Conservation (phyloP, 345 rosid genomes). For the Ailanthus altissimus region DNA sequence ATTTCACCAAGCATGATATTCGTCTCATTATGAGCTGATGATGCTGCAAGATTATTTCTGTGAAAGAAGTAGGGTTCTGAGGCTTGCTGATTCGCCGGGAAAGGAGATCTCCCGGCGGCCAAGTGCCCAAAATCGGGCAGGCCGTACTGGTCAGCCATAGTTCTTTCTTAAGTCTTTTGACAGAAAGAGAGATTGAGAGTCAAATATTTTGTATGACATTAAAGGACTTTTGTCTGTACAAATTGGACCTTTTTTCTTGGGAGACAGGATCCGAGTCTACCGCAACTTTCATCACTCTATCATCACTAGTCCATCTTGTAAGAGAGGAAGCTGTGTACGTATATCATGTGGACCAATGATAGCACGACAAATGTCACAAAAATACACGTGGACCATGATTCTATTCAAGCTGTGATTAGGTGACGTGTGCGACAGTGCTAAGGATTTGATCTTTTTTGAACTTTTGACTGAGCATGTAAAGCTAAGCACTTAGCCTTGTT, state of each 20-base stretch:
- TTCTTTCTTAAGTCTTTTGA: conserved; percentile 7
- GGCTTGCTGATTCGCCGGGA: conserved; percentile 33
- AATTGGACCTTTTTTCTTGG: conserved; percentile 30
- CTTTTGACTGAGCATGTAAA: conserved; percentile 10
- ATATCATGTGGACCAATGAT: conserved; percentile 13
- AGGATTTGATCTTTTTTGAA: not conserved
- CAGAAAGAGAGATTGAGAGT: conserved; percentile 14
- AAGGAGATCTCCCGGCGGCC: conserved; percentile 37
- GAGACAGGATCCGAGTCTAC: conserved; percentile 80
- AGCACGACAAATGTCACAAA: conserved; percentile 21
- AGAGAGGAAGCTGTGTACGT: not conserved
- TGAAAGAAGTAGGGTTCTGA: conserved; percentile 27
- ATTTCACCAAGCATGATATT: conserved; percentile 12
- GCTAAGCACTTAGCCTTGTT: not conserved
- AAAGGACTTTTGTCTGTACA: conserved; percentile 16
- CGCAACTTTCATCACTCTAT: conserved; percentile 48
- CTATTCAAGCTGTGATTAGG: conserved; percentile 15
- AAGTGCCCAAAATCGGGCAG: conserved; percentile 52
- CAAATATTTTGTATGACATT: conserved; percentile 15
- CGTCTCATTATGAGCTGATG: conserved; percentile 14
- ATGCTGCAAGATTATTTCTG: conserved; percentile 13
- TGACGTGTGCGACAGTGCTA: conserved; percentile 32
- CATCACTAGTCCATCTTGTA: conserved; percentile 27
- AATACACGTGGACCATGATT: conserved; percentile 31
- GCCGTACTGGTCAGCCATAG: conserved; percentile 44